These are phyloP conservation scores for Xanthoconium purpureum DNA, from an alignment of 768 basidiomycete genomes.

Conservation along the genomic window DNA sequence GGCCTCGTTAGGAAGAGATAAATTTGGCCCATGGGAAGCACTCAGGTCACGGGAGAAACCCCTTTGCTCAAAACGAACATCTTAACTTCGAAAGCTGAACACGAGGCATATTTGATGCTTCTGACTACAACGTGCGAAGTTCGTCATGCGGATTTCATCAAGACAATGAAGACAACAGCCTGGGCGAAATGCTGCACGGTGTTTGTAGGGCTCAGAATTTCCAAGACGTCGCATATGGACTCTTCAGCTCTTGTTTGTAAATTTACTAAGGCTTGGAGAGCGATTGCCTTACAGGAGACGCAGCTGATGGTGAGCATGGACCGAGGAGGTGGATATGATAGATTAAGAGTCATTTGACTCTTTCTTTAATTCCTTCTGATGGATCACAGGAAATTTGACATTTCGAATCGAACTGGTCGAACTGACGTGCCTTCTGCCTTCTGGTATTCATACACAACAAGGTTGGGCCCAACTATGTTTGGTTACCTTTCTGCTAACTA, in stretches of 20 bases:
- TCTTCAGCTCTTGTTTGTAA: conserved; percentile 1
- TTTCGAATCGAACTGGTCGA: conserved; percentile 5
- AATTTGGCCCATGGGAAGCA: background rate
- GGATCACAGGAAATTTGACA: background rate
- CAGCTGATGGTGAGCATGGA: conserved; percentile 15
- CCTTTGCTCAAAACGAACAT: conserved; percentile 4
- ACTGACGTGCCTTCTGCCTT: background rate
- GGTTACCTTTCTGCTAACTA: background rate
- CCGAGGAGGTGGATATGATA: conserved; percentile 25
- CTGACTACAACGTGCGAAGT: conserved; percentile 5
- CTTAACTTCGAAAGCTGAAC: conserved; percentile 4
- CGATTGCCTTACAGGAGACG: conserved; percentile 15
- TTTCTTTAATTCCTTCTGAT: conserved; percentile 7
- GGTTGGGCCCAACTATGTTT: background rate
- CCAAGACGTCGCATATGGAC: conserved; percentile 7
- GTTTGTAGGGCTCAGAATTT: conserved; percentile 16
- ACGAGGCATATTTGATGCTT: conserved; percentile 15
- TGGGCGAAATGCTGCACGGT: conserved; percentile 11
- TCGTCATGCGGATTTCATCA: conserved; percentile 16
- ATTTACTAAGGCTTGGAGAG: conserved; percentile 7
- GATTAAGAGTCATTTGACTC: conserved; percentile 4
- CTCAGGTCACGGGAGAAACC: conserved; percentile 1
- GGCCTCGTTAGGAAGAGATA: background rate
- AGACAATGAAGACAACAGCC: conserved; percentile 8
- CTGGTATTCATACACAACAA: conserved; percentile 5